Evolutionary conservation across 768 basidiomycete species (phyloP), one percentile per base, ranked within the genome.

Genomic region (Hirschioporus abietinus): DNA sequence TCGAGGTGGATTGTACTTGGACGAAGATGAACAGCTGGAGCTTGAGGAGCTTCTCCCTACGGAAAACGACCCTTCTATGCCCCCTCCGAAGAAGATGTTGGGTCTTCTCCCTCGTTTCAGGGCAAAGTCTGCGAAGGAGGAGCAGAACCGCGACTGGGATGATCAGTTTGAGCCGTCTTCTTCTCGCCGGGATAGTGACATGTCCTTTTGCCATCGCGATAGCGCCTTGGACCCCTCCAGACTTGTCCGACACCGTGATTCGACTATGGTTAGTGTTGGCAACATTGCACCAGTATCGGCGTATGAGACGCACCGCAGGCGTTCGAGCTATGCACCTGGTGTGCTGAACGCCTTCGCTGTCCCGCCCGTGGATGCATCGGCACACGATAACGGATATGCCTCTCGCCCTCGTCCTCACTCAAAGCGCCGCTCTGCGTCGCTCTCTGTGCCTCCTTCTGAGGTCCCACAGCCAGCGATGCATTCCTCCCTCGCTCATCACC

Each of bases 11-110:
- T 63, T 91, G 15, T 92, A 89, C 88, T 82, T 83, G 80, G 90
- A 92, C 70, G 84, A 82, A 64, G 88, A 89, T 15, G 90, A 92
- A 74, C 84, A 87, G 71, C 80, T 83, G 81, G 90, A 92, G 71
- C 90, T 86, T 69, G 78, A 81, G 18, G 87, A 84, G 66, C 81
- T 92, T 9, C 80, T 92, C 34, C 78, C 75, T 59, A 79, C 77
- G 30, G 20, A 2, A 24, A 3, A 2, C 4, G 30, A 30, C 8
- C 9, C 60, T 52, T 17, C 60, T 18, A 23, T 25, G 15, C 4
- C 10, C 25, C 60, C 60, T 61, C 60, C 27, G 73, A 78, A 15
- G 73, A 76, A 12, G 74, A 72, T 27, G 68, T 70, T 67, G 67
- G 68, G 26, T 70, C 72, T 58, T 67, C 64, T 25, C 71, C 71